Percentiles rank a stretch among this genome's conserved stretches.
phyloP scores from a whole-genome alignment of 805 yeast species.

The Metschnikowia kofuensis region DNA sequence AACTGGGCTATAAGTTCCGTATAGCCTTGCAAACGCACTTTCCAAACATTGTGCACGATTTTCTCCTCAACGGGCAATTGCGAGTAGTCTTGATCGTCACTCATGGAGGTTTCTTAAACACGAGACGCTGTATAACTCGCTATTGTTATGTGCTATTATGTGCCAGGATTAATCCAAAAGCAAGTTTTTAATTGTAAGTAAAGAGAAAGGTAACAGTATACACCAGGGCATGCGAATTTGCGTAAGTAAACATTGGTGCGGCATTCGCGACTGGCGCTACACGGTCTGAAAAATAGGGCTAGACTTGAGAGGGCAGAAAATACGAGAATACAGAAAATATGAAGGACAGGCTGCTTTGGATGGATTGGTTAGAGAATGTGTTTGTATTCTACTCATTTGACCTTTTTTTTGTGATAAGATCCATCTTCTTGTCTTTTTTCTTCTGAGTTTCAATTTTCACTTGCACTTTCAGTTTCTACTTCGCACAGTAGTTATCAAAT shows the following conservation, averaged over 20 bases:
- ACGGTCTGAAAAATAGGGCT: not conserved
- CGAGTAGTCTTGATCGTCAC: conserved; percentile 52
- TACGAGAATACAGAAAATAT: not conserved
- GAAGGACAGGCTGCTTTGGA: not conserved
- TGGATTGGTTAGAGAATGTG: too few relatives aligned
- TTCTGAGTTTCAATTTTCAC: too few relatives aligned
- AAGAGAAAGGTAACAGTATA: too few relatives aligned
- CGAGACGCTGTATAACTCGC: not conserved
- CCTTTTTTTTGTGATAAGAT: too few relatives aligned
- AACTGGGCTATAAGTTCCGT: conserved; percentile 58
- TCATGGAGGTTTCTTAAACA: conserved; percentile 6
- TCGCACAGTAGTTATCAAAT: too few relatives aligned
- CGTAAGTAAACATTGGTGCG: conserved; percentile 11
- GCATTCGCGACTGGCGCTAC: not conserved
- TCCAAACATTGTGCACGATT: conserved; percentile 59
- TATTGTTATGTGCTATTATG: too few relatives aligned
- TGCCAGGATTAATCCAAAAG: too few relatives aligned
- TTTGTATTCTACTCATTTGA: too few relatives aligned
- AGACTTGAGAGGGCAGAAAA: not conserved
- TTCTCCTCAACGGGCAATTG: conserved; percentile 65
- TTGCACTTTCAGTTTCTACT: too few relatives aligned
- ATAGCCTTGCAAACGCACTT: conserved; percentile 78
- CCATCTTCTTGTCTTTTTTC: too few relatives aligned
- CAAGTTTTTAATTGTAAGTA: too few relatives aligned
- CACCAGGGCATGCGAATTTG: not conserved